Conservation (phyloP, 2,329 filamentous ascomycete species). For the Bipolaris bicolor region DNA sequence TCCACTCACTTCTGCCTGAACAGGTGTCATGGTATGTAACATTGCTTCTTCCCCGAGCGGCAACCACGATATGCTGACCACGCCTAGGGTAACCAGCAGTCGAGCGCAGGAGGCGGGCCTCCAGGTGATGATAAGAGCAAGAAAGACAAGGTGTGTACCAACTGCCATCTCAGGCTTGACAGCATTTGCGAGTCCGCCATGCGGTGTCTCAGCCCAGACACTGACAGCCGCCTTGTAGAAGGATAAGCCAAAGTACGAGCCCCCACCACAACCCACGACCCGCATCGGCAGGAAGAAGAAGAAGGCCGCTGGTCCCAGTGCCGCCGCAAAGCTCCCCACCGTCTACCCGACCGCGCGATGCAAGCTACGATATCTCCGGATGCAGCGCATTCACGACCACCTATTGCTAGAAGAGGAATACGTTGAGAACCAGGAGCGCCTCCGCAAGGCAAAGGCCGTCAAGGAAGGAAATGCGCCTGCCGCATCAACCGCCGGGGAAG, state of each 20-base stretch:
- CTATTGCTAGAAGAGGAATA: constrained; percentile 97
- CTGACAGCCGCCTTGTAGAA: constrained; percentile 60
- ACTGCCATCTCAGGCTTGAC: neutral
- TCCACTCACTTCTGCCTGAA: constrained; percentile 15
- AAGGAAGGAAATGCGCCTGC: constrained; percentile 62
- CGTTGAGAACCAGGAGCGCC: constrained; percentile 96
- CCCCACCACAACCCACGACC: constrained; percentile 93
- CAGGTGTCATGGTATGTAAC: constrained; percentile 41
- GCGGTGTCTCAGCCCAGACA: constrained; percentile 8
- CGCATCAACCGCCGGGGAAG: constrained; percentile 65
- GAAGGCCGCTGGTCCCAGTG: constrained; percentile 90
- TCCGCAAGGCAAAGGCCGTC: constrained; percentile 84
- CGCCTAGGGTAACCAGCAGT: constrained; percentile 78
- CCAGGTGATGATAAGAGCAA: constrained; percentile 84
- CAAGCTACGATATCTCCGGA: constrained; percentile 94
- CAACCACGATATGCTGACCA: constrained; percentile 46
- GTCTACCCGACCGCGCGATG: constrained; percentile 96
- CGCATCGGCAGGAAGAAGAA: constrained; percentile 98
- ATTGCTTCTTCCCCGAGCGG: constrained; percentile 24
- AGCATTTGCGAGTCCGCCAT: constrained; percentile 5
- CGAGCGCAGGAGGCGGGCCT: constrained; percentile 76
- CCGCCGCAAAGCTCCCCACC: constrained; percentile 90
- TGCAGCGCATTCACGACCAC: constrained; percentile 99
- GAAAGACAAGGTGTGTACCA: constrained; percentile 69
- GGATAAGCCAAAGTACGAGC: constrained; percentile 99